phyloP scores from a whole-genome alignment of 1,284 basidiomycete genomes.

The Volvariella surrecta region DNA sequence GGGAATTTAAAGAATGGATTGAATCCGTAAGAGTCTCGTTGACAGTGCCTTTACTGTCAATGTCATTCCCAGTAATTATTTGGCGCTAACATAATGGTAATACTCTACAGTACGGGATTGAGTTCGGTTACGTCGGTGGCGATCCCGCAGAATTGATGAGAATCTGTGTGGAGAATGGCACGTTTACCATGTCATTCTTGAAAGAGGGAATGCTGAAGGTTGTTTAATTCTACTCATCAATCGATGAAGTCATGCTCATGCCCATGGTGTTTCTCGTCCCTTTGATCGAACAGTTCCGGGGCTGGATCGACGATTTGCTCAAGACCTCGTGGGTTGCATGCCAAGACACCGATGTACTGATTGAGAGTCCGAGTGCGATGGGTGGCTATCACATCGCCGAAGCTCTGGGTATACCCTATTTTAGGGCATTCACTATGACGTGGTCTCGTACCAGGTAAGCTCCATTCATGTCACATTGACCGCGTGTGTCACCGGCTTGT shows the following conservation, averaged over 20 bases:
- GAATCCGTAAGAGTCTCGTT: constrained; percentile 52
- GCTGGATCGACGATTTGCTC: constrained; percentile 94
- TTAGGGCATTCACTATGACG: constrained; percentile 85
- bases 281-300: constrained; percentile 64
- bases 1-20: constrained; percentile 93
- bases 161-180: constrained; percentile 94
- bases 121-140: constrained; percentile 89
- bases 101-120: constrained; percentile 74
- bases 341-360: constrained; percentile 85
- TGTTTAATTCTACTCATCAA: neutral
- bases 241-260: neutral
- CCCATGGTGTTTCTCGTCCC: constrained; percentile 5
- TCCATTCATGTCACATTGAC: constrained; percentile 2
- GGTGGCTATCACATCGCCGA: constrained; percentile 99
- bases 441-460: constrained; percentile 67
- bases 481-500: constrained; percentile 7
- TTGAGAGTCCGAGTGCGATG: constrained; percentile 96
- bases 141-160: constrained; percentile 95
- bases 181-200: constrained; percentile 90
- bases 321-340: constrained; percentile 94
- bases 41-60: neutral
- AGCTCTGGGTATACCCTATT: constrained; percentile 88
- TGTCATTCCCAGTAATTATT: no score
- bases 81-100: constrained; percentile 10
- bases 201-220: constrained; percentile 88